A percentile compares a stretch with the other conserved stretches of the same genome.
Conservation (phyloP, 108 stramenopile species). For the Nitzschia putrida region DNA sequence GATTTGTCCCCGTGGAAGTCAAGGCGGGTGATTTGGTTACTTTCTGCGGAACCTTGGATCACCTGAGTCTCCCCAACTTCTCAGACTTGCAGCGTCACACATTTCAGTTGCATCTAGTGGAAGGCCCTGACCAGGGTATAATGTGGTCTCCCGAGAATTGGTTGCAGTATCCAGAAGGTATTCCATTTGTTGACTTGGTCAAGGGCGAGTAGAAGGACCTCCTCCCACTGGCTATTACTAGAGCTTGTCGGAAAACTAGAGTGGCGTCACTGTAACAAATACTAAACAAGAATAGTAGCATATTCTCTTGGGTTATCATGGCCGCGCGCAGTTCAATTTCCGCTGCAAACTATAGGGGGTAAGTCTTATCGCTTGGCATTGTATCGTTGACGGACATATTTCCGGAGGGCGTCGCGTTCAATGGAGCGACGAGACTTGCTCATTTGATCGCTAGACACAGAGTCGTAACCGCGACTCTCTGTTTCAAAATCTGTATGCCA, state of each 20-base stretch:
- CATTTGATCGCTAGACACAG: constrained; percentile 17
- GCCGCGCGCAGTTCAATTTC: no score
- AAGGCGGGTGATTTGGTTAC: constrained; percentile 86
- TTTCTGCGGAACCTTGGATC: constrained; percentile 87
- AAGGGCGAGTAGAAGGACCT: neutral
- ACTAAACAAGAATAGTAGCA: no score
- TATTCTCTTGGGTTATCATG: no score
- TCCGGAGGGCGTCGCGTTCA: constrained; percentile 55
- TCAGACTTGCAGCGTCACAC: constrained; percentile 75
- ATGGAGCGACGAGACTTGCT: constrained; percentile 34
- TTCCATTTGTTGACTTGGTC: constrained; percentile 49
- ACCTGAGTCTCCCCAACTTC: constrained; percentile 85
- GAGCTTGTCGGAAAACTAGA: no score
- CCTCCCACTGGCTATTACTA: no score
- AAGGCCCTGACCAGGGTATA: constrained; percentile 70
- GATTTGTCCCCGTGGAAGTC: constrained; percentile 85
- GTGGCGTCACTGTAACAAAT: no score
- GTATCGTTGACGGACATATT: constrained; percentile 59
- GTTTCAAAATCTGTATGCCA: constrained; percentile 32
- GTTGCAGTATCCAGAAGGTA: constrained; percentile 83
- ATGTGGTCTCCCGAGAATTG: constrained; percentile 85
- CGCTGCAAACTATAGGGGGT: neutral
- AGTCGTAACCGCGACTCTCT: constrained; percentile 31
- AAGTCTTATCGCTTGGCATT: constrained; percentile 11
- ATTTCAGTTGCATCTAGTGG: constrained; percentile 91